Evolutionary conservation across 345 rosid species (phyloP).

Genomic region (Corymbia maculata): DNA sequence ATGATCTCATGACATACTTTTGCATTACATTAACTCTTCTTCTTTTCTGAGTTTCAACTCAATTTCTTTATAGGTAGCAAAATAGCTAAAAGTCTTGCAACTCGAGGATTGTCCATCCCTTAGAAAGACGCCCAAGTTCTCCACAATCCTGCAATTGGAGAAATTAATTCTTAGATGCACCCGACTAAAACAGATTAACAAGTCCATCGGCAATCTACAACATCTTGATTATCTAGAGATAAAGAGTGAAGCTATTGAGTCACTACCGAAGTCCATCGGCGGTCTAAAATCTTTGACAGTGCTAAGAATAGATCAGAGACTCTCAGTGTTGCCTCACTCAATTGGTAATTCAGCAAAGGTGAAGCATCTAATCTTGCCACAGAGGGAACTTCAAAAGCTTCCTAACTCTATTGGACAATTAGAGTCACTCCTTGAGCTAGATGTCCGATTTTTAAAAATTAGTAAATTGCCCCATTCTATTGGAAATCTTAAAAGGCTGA

Average conservation of each 20-base stretch:
- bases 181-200: not conserved
- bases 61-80: not conserved
- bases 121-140: not conserved
- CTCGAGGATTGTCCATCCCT: not conserved
- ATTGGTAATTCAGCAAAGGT: not conserved
- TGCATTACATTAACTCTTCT: not conserved
- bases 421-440: not conserved
- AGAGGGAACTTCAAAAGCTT: not conserved
- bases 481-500: not conserved
- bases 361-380: not conserved
- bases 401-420: not conserved
- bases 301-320: not conserved
- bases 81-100: not conserved
- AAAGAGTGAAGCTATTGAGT: accelerated
- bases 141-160: accelerated
- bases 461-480: not conserved
- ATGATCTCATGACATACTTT: not conserved
- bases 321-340: not conserved
- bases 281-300: not conserved
- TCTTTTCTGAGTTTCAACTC: not conserved
- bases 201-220: not conserved
- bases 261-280: not conserved
- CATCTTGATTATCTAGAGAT: not conserved
- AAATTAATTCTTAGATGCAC: not conserved
- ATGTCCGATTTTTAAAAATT: accelerated